These are phyloP conservation scores for Exophiala aquamarina DNA, from an alignment of 2,329 filamentous ascomycete species.

Conservation along the genomic window DNA sequence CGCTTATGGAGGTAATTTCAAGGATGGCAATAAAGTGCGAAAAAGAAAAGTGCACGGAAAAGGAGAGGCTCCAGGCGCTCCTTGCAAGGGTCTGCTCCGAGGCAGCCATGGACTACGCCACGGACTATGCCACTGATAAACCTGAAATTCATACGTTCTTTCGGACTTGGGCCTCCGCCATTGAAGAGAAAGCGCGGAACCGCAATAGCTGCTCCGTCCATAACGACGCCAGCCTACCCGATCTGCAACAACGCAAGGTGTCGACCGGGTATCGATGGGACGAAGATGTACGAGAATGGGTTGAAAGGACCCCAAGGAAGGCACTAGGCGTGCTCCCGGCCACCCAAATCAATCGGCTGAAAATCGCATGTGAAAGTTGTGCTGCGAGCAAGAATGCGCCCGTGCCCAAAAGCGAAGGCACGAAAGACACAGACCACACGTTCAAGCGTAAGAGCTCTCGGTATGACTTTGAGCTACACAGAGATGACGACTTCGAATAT, in stretches of 20 bases:
- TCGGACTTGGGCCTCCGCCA: constrained; percentile 42
- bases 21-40: no score
- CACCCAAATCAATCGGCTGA: no score
- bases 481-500: constrained; percentile 12
- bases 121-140: constrained; percentile 36
- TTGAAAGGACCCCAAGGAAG: constrained; percentile 47
- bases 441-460: constrained; percentile 2
- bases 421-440: constrained; percentile 9
- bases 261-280: constrained; percentile 51
- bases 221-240: no score
- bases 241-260: background rate
- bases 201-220: no score
- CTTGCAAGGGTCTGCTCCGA: constrained; percentile 25
- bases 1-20: constrained; percentile 2
- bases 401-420: no score
- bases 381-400: no score
- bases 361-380: no score
- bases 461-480: constrained; percentile 2
- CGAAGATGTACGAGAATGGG: constrained; percentile 59
- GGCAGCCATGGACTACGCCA: constrained; percentile 42
- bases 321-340: no score
- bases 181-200: constrained; percentile 27
- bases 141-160: no score
- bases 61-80: background rate
- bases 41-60: no score